Base-by-base conservation (phyloP, 257 asterid genomes). In the Hygrophila difformis region DNA sequence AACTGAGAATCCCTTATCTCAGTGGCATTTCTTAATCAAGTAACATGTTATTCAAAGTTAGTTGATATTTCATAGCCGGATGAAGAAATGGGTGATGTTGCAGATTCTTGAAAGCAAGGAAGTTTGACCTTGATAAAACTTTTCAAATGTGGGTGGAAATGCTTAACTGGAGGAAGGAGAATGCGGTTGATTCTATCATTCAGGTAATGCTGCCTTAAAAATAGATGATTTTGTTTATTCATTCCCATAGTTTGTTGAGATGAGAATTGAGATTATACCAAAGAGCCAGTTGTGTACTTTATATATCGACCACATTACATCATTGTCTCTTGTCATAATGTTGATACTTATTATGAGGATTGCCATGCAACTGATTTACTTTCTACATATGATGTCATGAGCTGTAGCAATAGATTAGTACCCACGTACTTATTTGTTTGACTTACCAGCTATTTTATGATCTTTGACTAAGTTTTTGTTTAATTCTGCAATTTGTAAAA, bases 31-130 rank as follows among this genome's bases (percentile, higher is more conserved):
- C 19, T 31, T 42, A 41, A 23, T 39, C 45, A 38, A 31, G 20
- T 19, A 16, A 35, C 12, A 19, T 19, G 14, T 44, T 43, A 12
- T 9, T n/a, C 22, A 4, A 26, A 4, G 49, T 39, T 37, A 52
- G 39, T 28, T 60, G 28, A 12, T 12, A 12, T 8, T 16, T 13
- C 39, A 22, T 37, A 35, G 31, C 28, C 39, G 37, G 35, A 63
- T 38, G 31, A 61, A 35, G 48, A 52, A 50, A 39, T 48, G 21
- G 37, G 22, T 26, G 29, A 29, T 51, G 35, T 68, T 59, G 53
- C 93, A 91, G 99, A 63, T 91, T 82, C 59, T 68, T 86, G 78
- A 86, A 69, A 60, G 97, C 97, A 34, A 83, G 99, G 74, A 83
- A 91, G 75, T 86, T 86, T 67, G 99, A 91, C 75, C 84, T 80